Evolutionary conservation across 768 basidiomycete genomes (phyloP).

Genomic region (Suillus americanus): DNA sequence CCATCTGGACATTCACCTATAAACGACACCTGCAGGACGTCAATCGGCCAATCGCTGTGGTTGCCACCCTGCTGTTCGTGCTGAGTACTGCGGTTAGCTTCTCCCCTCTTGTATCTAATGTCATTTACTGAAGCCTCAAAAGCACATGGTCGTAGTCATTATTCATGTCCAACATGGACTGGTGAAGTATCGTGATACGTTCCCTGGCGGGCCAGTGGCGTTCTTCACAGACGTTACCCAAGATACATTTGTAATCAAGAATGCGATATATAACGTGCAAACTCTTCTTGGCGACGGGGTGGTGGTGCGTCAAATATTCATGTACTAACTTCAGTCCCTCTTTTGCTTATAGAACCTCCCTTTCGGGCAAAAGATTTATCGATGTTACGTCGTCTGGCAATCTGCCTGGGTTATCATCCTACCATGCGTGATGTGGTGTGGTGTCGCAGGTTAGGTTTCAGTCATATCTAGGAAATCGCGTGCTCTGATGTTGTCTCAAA

Average conservation of each 20-base stretch:
- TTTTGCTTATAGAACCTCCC: neutral
- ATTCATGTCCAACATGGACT: neutral
- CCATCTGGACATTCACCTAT: neutral
- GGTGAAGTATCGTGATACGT: neutral
- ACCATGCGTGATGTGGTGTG: neutral
- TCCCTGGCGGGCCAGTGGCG: neutral
- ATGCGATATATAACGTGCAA: neutral
- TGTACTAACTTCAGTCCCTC: neutral
- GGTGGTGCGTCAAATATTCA: neutral
- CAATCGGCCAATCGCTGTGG: neutral
- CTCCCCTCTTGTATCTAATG: neutral
- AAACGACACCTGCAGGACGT: neutral
- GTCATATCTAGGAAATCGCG: neutral
- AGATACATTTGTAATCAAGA: neutral
- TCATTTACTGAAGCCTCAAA: neutral
- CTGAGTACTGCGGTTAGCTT: neutral
- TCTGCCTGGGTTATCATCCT: neutral
- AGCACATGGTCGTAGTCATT: neutral
- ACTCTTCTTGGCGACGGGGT: neutral
- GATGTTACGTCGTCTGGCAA: neutral
- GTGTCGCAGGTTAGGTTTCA: neutral
- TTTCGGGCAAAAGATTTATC: neutral
- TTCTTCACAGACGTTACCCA: neutral
- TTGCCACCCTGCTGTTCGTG: neutral
- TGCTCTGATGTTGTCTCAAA: neutral